phyloP scores from a whole-genome alignment of 1,284 basidiomycete species.

The Puccinia coronata region DNA sequence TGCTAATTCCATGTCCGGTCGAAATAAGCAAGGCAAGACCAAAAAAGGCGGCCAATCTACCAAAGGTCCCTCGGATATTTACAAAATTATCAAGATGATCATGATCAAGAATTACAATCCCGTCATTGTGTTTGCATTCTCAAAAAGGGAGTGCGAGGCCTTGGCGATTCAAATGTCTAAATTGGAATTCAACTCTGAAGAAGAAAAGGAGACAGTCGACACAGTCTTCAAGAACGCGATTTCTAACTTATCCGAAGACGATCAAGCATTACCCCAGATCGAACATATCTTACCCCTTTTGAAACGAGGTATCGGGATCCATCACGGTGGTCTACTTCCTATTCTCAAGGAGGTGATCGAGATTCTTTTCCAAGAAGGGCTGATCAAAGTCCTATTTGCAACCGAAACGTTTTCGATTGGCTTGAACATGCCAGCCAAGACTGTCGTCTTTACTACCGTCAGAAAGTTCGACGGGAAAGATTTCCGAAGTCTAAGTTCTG shows the following conservation, averaged over 20 bases:
- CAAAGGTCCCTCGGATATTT: constrained; percentile 91
- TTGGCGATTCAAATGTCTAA: constrained; percentile 90
- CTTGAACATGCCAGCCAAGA: constrained; percentile 99
- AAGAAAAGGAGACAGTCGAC: constrained; percentile 84
- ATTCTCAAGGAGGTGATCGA: constrained; percentile 99
- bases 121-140: constrained; percentile 98
- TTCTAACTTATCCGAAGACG: constrained; percentile 80
- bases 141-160: constrained; percentile 94
- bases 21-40: constrained; percentile 82
- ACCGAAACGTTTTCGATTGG: constrained; percentile 99
- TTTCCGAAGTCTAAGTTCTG: constrained; percentile 78
- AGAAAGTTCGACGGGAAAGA: constrained; percentile 96
- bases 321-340: constrained; percentile 95
- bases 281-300: constrained; percentile 87
- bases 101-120: constrained; percentile 98
- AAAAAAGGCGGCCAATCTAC: constrained; percentile 80
- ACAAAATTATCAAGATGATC: constrained; percentile 98
- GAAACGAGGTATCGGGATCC: constrained; percentile 94
- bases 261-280: constrained; percentile 90
- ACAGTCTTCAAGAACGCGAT: constrained; percentile 96
- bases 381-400: constrained; percentile 97
- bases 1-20: constrained; percentile 72
- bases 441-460: constrained; percentile 93
- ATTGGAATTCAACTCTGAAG: constrained; percentile 90
- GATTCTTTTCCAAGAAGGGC: constrained; percentile 98